phyloP scores from a whole-genome alignment of 345 rosid species.

The Sisymbrium irio region DNA sequence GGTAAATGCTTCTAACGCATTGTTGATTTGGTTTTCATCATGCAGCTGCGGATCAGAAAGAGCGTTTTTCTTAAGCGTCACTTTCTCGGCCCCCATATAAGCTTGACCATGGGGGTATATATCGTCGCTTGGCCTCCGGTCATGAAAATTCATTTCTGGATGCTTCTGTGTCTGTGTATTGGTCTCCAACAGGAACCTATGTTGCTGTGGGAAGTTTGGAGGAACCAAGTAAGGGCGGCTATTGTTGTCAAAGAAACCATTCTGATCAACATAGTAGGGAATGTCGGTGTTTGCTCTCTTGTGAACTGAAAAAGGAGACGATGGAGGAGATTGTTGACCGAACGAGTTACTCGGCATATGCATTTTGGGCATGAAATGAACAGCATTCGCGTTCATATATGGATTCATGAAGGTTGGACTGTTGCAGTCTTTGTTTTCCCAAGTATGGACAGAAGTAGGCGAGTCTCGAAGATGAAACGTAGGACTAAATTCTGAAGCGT shows the following conservation, averaged over 20 bases:
- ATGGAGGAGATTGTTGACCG: slow-evolving; percentile 47
- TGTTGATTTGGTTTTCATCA: slow-evolving; percentile 39
- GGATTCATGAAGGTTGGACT: slow-evolving; percentile 42
- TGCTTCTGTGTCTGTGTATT: slow-evolving; percentile 35
- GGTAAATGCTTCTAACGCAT: slow-evolving; percentile 34
- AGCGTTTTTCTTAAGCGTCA: slow-evolving; percentile 47
- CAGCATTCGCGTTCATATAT: slow-evolving; percentile 32
- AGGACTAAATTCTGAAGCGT: slow-evolving; percentile 49
- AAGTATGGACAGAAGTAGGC: slow-evolving; percentile 42
- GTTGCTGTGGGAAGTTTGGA: slow-evolving; percentile 39
- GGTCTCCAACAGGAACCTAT: slow-evolving; percentile 39
- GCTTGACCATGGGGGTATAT: slow-evolving; percentile 33
- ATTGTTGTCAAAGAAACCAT: slow-evolving; percentile 34
- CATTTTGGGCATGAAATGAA: slow-evolving; percentile 36
- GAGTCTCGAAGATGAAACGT: slow-evolving; percentile 43
- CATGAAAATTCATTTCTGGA: slow-evolving; percentile 37
- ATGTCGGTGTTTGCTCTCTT: slow-evolving; percentile 41
- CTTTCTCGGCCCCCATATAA: slow-evolving; percentile 30
- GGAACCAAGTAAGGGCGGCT: slow-evolving; percentile 32
- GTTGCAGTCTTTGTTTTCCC: slow-evolving; percentile 46
- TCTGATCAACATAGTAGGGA: slow-evolving; percentile 36
- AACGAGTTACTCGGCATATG: slow-evolving; percentile 33
- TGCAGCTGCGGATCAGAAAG: slow-evolving; percentile 56
- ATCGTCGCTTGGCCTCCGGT: slow-evolving; percentile 47
- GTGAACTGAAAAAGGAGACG: slow-evolving; percentile 44